Conservation (phyloP, 139 green algal species). For the Coelastrella sp. region DNA sequence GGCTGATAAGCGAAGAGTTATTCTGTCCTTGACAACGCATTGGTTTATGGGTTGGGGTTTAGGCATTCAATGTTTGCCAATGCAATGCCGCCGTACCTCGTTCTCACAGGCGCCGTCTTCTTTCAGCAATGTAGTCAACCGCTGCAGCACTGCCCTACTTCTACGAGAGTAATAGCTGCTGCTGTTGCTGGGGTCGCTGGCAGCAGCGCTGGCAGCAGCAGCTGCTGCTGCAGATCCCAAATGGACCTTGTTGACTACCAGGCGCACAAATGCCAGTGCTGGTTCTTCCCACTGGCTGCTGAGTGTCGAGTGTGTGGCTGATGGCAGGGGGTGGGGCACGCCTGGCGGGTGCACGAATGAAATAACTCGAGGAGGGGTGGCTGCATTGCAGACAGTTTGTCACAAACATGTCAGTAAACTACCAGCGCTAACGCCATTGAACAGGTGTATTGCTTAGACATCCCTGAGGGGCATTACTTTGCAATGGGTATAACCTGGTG, state of each 20-base stretch:
- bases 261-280: slow-evolving; percentile 15
- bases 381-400: neutral
- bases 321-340: neutral
- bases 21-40: too few species aligned
- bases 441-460: too few species aligned
- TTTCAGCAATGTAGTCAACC: neutral
- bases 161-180: neutral
- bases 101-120: neutral
- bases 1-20: too few species aligned
- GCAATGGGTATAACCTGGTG: too few species aligned
- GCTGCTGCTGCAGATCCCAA: slow-evolving; percentile 29
- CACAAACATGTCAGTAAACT: neutral
- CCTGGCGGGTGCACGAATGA: slow-evolving; percentile 34
- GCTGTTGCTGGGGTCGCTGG: neutral
- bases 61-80: too few species aligned
- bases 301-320: neutral
- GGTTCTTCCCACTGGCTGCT: slow-evolving; percentile 40
- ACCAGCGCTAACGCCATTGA: too few species aligned
- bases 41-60: too few species aligned
- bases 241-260: neutral
- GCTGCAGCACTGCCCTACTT: neutral
- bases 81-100: too few species aligned
- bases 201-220: neutral
- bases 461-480: too few species aligned
- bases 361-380: slow-evolving; percentile 2